Percentiles rank a stretch among this genome's conserved stretches.
Evolutionary conservation across 1,284 basidiomycete genomes (phyloP).

Genomic region (Papiliotrema laurentii): DNA sequence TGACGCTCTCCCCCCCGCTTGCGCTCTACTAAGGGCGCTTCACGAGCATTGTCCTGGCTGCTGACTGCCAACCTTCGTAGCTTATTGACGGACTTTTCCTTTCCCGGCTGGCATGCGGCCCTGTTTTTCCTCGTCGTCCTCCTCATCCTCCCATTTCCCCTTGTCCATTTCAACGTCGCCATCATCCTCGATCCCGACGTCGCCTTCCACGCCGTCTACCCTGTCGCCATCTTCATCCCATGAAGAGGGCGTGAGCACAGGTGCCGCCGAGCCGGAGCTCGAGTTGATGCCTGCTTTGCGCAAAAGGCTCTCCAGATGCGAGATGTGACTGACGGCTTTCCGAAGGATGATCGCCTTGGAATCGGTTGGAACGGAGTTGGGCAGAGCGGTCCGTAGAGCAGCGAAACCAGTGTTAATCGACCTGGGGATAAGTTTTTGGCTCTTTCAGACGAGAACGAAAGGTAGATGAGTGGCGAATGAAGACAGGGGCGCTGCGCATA

Average conservation of each 20-base stretch:
- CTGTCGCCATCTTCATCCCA: conserved; percentile 1
- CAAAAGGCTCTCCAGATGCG: conserved; percentile 30
- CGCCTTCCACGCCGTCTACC: conserved; percentile 1
- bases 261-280: background rate
- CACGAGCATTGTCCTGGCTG: too few relatives aligned
- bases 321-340: conserved; percentile 41
- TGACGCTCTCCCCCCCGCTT: too few relatives aligned
- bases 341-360: conserved; percentile 44
- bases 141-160: conserved; percentile 10
- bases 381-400: conserved; percentile 30
- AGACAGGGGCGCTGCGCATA: too few relatives aligned
- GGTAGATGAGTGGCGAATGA: background rate
- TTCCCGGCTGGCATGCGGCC: too few relatives aligned
- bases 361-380: conserved; percentile 33
- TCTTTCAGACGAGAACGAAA: background rate
- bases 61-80: too few relatives aligned
- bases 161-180: conserved; percentile 4
- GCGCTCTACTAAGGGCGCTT: too few relatives aligned
- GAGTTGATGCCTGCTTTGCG: conserved; percentile 24
- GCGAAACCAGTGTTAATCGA: conserved; percentile 44
- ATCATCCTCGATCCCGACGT: conserved; percentile 4
- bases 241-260: background rate
- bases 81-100: too few relatives aligned
- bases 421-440: conserved; percentile 15
- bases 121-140: too few relatives aligned